Percentiles rank a stretch among this genome's conserved stretches.
These are phyloP conservation scores for Psidium guajava DNA, from an alignment of 345 rosid species.

Conservation along the genomic window DNA sequence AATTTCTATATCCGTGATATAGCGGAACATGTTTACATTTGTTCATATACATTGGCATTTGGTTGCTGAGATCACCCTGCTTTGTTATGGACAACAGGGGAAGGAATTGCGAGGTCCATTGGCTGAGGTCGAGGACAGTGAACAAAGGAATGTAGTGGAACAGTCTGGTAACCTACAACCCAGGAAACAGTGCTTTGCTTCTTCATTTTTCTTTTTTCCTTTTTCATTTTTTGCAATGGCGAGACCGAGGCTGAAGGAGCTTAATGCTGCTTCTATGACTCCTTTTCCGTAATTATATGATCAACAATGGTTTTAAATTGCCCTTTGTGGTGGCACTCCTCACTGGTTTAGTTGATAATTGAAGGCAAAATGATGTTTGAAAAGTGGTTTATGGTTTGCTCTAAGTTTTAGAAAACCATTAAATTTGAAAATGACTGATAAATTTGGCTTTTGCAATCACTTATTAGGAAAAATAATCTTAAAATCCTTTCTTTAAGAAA, in stretches of 20 bases:
- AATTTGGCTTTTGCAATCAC: neutral
- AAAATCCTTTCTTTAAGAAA: neutral
- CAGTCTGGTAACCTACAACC: slow-evolving; percentile 22
- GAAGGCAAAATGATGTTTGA: neutral
- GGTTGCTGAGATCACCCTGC: neutral
- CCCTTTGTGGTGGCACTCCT: neutral
- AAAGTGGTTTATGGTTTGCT: neutral
- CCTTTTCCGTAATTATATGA: neutral
- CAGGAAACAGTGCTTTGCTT: neutral
- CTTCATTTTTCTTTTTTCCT: neutral
- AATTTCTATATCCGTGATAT: neutral
- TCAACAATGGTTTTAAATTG: neutral
- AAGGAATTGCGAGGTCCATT: slow-evolving; percentile 46
- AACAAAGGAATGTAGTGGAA: slow-evolving; percentile 16
- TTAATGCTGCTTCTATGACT: neutral
- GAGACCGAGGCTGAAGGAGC: neutral
- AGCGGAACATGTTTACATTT: neutral
- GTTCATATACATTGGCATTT: neutral
- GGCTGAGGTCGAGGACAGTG: slow-evolving; percentile 18
- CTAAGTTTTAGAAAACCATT: neutral
- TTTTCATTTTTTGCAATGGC: neutral
- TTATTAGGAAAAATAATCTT: neutral
- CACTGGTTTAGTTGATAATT: neutral
- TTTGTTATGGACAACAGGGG: slow-evolving; percentile 15
- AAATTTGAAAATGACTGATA: neutral